Conservation (phyloP, 2,329 filamentous ascomycete genomes). For the Talaromyces sp. region DNA sequence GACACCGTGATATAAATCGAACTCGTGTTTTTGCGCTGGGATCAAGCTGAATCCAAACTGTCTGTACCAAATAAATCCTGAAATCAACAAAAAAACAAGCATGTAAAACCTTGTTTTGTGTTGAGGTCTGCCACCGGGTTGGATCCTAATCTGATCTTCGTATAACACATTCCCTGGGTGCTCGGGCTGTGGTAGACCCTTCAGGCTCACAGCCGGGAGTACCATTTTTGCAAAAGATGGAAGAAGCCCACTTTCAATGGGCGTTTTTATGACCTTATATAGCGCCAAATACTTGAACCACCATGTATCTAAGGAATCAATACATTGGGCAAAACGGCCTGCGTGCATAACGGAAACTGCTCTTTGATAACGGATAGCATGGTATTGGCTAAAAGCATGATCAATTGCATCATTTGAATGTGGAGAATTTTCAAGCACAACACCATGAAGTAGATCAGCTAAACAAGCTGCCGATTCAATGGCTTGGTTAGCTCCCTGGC, state of each 20-base stretch:
- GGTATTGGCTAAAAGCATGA: background rate
- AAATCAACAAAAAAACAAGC: background rate
- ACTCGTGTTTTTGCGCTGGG: background rate
- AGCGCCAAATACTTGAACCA: background rate
- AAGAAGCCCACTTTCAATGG: background rate
- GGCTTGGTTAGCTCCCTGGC: conserved; percentile 16
- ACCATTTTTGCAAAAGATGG: background rate
- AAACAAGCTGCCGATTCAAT: conserved; percentile 14
- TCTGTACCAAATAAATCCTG: background rate
- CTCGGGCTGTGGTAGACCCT: background rate
- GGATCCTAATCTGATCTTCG: background rate
- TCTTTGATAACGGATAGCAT: background rate
- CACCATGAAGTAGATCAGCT: conserved; percentile 5
- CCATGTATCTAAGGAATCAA: background rate
- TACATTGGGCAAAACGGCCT: background rate
- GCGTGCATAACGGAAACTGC: background rate
- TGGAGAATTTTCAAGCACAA: background rate
- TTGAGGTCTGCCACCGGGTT: background rate
- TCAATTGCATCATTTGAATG: background rate
- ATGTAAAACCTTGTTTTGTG: background rate
- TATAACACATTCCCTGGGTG: background rate
- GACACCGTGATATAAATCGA: background rate
- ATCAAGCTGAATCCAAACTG: background rate
- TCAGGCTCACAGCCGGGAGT: background rate
- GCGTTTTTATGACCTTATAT: background rate